phyloP scores from a whole-genome alignment of 306 rosid species.

The Pueraria montana region DNA sequence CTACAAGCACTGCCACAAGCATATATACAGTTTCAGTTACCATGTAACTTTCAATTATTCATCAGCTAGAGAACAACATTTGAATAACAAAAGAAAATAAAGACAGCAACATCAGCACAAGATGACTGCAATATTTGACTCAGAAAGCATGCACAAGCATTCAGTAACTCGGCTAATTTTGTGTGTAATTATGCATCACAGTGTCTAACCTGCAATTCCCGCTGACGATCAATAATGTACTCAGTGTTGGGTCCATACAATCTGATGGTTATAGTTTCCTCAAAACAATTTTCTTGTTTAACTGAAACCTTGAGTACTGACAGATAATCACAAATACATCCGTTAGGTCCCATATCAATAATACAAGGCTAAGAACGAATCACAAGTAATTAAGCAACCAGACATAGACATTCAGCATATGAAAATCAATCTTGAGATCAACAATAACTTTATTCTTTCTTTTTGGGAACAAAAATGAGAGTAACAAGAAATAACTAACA shows the following conservation, averaged over 20 bases:
- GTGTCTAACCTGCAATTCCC: slow-evolving; percentile 84
- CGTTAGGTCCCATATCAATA: slow-evolving; percentile 25
- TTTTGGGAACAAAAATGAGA: background rate
- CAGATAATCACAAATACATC: slow-evolving; percentile 30
- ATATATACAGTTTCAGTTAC: slow-evolving; percentile 21
- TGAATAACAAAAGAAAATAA: background rate
- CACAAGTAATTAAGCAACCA: slow-evolving; percentile 21
- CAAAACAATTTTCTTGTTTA: slow-evolving; percentile 61
- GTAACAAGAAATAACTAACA: slow-evolving; percentile 63
- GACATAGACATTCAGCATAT: background rate
- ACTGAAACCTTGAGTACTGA: slow-evolving; percentile 86
- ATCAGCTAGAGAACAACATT: slow-evolving; percentile 27
- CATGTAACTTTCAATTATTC: slow-evolving; percentile 13
- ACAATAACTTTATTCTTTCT: background rate
- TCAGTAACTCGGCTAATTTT: slow-evolving; percentile 19
- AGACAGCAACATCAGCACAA: background rate
- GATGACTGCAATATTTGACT: slow-evolving; percentile 10
- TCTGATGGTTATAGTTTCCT: slow-evolving; percentile 67
- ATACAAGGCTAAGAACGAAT: background rate
- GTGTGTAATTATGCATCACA: slow-evolving; percentile 9
- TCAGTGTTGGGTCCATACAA: slow-evolving; percentile 95
- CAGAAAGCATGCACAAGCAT: slow-evolving; percentile 27
- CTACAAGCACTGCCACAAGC: slow-evolving; percentile 22
- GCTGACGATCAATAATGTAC: slow-evolving; percentile 78
- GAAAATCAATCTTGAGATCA: background rate